Base-by-base conservation (phyloP, 805 yeast species). In the Candida dajiaensis region DNA sequence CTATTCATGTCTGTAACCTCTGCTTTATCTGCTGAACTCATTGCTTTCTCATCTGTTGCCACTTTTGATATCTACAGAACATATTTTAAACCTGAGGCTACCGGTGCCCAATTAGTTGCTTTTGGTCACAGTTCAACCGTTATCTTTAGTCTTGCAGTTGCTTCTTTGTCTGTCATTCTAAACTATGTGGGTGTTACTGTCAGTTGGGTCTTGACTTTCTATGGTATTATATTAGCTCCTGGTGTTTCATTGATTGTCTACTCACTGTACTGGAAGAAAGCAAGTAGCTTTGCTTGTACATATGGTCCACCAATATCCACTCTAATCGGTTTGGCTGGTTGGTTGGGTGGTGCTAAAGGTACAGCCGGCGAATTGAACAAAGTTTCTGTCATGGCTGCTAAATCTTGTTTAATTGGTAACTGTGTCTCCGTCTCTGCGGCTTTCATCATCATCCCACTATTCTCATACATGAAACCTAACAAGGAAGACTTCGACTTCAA, bases 1-100 rank as follows among this genome's bases (percentile, higher is more conserved):
- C 74, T 86, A 10, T 88, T 87, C 66, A 82, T 85, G 87, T 92
- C 95, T 26, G 90, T 83, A 16, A 88, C 96, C 0, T 82, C 90
- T 40, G 95, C 96, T 23, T 77, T 85, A 73, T 84, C 94, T 20
- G 89, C 95, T 23, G 96, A 88, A 65, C 74, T 86, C 56, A 84
- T 89, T 61, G 85, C 95, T 4, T 87, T 85, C 20, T 83, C 94
- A 3, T 81, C 95, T 2, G 77, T 89, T 45, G 76, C 79, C 69
- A 84, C 95, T 38, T 88, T 85, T 56, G 96, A 89, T 66, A 71
- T 88, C 48, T 89, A 82, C 76, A 77, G 85, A 65, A 75, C 80
- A 21, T 88, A 89, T 66, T 67, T 88, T 55, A 78, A 85, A 57
- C 92, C 94, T 33, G 68, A 71, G 22, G 95, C 96, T 8, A 62